A percentile compares a stretch with the other conserved stretches of the same genome.
Evolutionary conservation across 176 grass and related monocot genomes (phyloP).

Genomic region (maize (Zea mays)): DNA sequence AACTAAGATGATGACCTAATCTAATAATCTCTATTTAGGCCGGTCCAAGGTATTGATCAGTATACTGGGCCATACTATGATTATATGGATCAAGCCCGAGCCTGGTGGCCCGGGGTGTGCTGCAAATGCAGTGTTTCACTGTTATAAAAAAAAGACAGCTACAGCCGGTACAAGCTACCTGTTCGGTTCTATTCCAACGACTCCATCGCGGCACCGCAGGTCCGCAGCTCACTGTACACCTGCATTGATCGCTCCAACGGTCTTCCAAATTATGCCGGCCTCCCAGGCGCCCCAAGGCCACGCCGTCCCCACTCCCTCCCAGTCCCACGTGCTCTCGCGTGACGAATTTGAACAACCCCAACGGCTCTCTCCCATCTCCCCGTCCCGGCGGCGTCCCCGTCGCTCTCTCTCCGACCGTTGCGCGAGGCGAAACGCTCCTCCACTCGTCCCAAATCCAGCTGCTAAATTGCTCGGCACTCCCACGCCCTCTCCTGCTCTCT

Average conservation of each 20-base stretch:
- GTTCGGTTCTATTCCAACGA: background rate
- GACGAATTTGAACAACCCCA: conserved; percentile 56
- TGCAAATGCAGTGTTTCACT: too few relatives aligned
- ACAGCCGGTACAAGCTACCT: too few relatives aligned
- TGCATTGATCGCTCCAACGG: conserved; percentile 1
- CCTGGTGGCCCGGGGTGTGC: too few relatives aligned
- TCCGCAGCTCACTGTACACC: background rate
- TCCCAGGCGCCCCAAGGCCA: background rate
- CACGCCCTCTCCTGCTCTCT: background rate
- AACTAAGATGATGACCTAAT: too few relatives aligned
- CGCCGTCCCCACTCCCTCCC: background rate
- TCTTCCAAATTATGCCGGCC: conserved; percentile 3
- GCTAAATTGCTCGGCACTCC: background rate
- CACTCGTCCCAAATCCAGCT: conserved; percentile 14
- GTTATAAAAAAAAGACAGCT: too few relatives aligned
- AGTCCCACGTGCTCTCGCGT: conserved; percentile 20
- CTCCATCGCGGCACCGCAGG: background rate
- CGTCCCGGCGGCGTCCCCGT: background rate
- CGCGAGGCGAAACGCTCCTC: conserved; percentile 25
- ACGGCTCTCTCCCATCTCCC: conserved; percentile 40
- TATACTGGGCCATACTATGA: too few relatives aligned
- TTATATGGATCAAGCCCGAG: too few relatives aligned
- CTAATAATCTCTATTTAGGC: too few relatives aligned
- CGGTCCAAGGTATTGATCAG: too few relatives aligned
- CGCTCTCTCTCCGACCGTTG: conserved; percentile 51